These are phyloP conservation scores for Dendrobium catenatum DNA, from an alignment of 106 monocot species.

Conservation along the genomic window DNA sequence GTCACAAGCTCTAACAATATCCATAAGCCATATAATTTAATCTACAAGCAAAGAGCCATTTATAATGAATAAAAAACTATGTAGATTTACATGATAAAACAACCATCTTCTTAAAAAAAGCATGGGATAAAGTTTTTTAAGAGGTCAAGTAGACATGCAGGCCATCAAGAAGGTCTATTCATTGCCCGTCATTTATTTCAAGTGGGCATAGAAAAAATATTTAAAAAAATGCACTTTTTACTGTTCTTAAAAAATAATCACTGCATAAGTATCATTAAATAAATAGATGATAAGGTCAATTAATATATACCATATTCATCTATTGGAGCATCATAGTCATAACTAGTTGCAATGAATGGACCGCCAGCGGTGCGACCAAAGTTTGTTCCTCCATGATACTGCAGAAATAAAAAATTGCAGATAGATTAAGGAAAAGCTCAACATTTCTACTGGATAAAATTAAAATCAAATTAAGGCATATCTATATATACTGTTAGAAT, in stretches of 20 bases:
- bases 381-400: constrained; percentile 33
- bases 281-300: neutral
- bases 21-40: too few species aligned
- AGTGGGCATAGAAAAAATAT: neutral
- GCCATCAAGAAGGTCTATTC: too few species aligned
- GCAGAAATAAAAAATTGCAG: neutral
- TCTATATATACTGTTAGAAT: neutral
- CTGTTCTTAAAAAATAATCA: neutral
- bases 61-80: too few species aligned
- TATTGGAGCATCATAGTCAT: constrained; percentile 31
- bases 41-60: too few species aligned
- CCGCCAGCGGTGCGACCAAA: constrained; percentile 27
- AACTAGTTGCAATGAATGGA: constrained; percentile 28
- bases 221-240: neutral
- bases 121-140: too few species aligned
- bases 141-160: too few species aligned
- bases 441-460: neutral
- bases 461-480: neutral
- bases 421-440: neutral
- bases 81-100: too few species aligned
- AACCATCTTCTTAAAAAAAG: too few species aligned
- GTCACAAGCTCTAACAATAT: too few species aligned
- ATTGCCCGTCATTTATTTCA: neutral
- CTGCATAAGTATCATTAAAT: neutral
- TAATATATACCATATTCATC: constrained; percentile 24